Base-by-base conservation (phyloP, 257 asterid species). In the Nicotiana benthamiana region DNA sequence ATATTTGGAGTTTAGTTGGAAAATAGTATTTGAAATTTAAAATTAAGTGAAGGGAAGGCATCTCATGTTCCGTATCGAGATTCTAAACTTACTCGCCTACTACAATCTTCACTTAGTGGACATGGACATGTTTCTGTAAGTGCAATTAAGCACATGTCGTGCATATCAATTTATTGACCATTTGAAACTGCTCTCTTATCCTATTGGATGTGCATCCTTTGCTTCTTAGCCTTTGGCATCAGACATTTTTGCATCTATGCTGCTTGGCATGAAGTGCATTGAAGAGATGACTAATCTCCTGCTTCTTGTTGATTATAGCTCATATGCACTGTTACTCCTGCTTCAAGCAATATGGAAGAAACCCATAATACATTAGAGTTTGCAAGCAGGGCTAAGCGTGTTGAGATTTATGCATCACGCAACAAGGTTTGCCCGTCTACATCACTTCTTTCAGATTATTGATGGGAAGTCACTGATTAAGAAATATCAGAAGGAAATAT, bases 41-140 rank as follows among this genome's bases (percentile, higher is more conserved):
- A n/a, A n/a, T 91, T 96, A 76, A 96, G 99, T 89, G 99, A 96
- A 85, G 99, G 98, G 79, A 96, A 87, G 89, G 91, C 98, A 67
- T 88, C 95, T 36, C 99, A 96, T 83, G 97, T 96, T 88, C 99
- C 99, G 28, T 96, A 90, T 83, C 90, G 99, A 82, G 99, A 96
- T 88, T 96, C 99, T 32, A 96, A 96, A 87, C 98, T 96, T 75
- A 96, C 99, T 57, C 95, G 99, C 65, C 89, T 96, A 81, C 88
- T 96, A 65, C 99, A 96, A 82, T 96, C 99, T 83, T 96, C 99
- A 51, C 89, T 96, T 57, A 92, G 99, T 86, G 99, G 99, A 80
- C 99, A 91, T 68, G 99, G 99, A 51, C 98, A 94, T 89, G 98
- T 96, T 87, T 96, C 99, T 81, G 99, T 96, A 85, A 91, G 99